Percentiles rank a stretch among this genome's conserved stretches.
Evolutionary conservation across 2,329 filamentous ascomycete genomes (phyloP).

Genomic region (Metarhizium robertsii): DNA sequence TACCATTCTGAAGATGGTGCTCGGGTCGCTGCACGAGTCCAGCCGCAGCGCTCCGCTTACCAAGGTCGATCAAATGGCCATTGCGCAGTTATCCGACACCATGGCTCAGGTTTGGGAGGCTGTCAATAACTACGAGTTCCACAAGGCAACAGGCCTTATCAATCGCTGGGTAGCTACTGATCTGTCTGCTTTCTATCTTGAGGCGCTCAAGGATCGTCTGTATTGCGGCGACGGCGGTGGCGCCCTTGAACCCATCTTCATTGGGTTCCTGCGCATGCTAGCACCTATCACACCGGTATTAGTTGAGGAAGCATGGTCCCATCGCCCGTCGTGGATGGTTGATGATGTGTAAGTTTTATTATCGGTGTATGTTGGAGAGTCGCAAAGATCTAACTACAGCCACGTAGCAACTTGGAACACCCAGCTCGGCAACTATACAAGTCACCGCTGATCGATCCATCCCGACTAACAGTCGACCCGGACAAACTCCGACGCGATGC

Average conservation of each 20-base stretch:
- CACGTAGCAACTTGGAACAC: constrained; percentile 16
- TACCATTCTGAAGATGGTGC: constrained; percentile 80
- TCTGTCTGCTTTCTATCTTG: constrained; percentile 88
- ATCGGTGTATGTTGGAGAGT: neutral
- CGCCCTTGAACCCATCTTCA: constrained; percentile 56
- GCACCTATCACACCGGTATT: constrained; percentile 73
- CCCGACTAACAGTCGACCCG: constrained; percentile 29
- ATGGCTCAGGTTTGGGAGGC: constrained; percentile 55
- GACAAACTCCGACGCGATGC: constrained; percentile 31
- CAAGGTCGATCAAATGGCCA: constrained; percentile 62
- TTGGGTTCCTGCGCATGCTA: constrained; percentile 67
- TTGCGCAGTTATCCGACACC: constrained; percentile 62
- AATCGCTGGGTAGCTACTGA: constrained; percentile 77
- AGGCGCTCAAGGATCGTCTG: constrained; percentile 81
- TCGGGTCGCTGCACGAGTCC: constrained; percentile 60
- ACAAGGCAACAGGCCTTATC: constrained; percentile 62
- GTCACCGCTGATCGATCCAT: constrained; percentile 31
- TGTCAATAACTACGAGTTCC: constrained; percentile 70
- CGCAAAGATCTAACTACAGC: constrained; percentile 8
- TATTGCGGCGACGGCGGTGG: constrained; percentile 72
- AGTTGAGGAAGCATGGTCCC: constrained; percentile 81
- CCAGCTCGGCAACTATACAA: constrained; percentile 40
- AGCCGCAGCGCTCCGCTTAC: constrained; percentile 42
- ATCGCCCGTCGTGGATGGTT: constrained; percentile 58
- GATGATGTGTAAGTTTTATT: constrained; percentile 29